Evolutionary conservation across 2,329 filamentous ascomycete genomes (phyloP).

Genomic region (Aschersonia sp.): DNA sequence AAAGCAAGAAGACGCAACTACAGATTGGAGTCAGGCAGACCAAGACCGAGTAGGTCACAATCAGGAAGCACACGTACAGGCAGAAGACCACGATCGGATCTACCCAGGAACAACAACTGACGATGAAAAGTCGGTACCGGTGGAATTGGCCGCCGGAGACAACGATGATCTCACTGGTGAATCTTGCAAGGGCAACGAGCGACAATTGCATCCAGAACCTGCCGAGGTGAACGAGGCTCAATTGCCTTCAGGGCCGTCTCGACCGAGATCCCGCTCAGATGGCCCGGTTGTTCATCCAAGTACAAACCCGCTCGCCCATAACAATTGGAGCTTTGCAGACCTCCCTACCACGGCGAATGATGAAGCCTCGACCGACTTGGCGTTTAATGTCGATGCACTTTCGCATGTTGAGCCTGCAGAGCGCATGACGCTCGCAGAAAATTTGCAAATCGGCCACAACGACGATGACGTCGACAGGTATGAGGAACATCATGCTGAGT

Average conservation of each 20-base stretch:
- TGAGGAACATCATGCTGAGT: constrained; percentile 2
- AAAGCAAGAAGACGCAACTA: no score
- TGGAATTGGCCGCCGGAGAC: constrained; percentile 1
- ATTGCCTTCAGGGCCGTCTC: constrained; percentile 10
- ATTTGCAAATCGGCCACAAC: neutral
- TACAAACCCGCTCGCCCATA: constrained; percentile 40
- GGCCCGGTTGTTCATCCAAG: constrained; percentile 29
- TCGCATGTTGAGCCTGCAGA: no score
- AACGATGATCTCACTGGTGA: no score
- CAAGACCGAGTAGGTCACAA: neutral
- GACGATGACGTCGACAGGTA: constrained; percentile 1
- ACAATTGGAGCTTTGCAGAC: constrained; percentile 43
- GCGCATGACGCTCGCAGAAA: no score
- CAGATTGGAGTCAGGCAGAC: no score
- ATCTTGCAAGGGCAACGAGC: no score
- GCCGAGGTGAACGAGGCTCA: constrained; percentile 1
- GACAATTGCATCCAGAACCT: no score
- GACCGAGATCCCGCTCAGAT: constrained; percentile 43
- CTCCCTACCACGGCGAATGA: constrained; percentile 15
- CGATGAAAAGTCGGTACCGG: constrained; percentile 10
- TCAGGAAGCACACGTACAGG: neutral
- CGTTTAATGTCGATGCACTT: no score
- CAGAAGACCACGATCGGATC: neutral
- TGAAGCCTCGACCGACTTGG: constrained; percentile 1
- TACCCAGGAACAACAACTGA: neutral